Conservation (phyloP, 1,284 basidiomycete species). For the Earliella scabrosa region DNA sequence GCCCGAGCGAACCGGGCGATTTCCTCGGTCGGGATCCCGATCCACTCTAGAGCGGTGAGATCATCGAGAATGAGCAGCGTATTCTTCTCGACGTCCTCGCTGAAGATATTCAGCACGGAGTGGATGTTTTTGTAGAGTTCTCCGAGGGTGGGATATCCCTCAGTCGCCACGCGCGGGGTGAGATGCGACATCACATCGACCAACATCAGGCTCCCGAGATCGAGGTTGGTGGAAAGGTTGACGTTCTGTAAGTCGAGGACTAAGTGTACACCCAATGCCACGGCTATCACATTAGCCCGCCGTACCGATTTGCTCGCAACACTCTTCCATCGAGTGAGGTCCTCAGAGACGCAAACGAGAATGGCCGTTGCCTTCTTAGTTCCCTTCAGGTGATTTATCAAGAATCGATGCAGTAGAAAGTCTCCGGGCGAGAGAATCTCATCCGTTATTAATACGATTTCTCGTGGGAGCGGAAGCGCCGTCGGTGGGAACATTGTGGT, state of each 20-base stretch:
- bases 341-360: constrained; percentile 62
- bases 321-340: constrained; percentile 60
- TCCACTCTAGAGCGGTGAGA: constrained; percentile 67
- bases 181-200: constrained; percentile 47
- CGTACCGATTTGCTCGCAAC: constrained; percentile 66
- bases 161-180: constrained; percentile 22
- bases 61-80: constrained; percentile 69
- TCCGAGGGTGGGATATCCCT: constrained; percentile 31
- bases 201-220: constrained; percentile 51
- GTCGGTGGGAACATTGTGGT: constrained; percentile 46
- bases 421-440: constrained; percentile 68
- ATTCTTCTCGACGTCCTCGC: constrained; percentile 5
- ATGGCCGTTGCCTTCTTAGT: constrained; percentile 42
- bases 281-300: too few relatives aligned
- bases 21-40: constrained; percentile 55
- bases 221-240: constrained; percentile 50
- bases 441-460: constrained; percentile 66
- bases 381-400: constrained; percentile 57
- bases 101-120: constrained; percentile 19
- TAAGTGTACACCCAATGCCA: too few relatives aligned
- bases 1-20: constrained; percentile 62
- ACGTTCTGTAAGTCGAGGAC: constrained; percentile 46
- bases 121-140: constrained; percentile 40
- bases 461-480: constrained; percentile 47
- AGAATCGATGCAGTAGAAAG: constrained; percentile 60